Conservation (phyloP, 2,329 filamentous ascomycete species). For the Venturia oleaginea region DNA sequence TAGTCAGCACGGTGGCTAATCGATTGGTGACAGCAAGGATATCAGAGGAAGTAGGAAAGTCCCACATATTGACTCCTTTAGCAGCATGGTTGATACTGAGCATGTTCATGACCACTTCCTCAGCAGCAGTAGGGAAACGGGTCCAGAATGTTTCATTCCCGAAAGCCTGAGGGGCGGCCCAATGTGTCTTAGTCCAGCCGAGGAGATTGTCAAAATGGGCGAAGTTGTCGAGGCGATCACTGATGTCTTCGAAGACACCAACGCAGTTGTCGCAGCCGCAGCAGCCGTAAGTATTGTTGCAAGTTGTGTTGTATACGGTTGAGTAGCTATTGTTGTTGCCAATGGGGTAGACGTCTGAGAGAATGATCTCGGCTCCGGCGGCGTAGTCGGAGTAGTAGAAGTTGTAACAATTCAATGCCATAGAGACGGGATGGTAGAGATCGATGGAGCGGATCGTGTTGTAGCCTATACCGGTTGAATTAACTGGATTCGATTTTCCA, state of each 20-base stretch:
- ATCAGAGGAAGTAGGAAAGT: conserved; percentile 33
- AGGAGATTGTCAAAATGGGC: conserved; percentile 34
- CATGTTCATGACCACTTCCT: conserved; percentile 40
- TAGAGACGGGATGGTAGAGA: conserved; percentile 51
- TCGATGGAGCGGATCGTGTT: conserved; percentile 39
- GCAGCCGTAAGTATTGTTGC: conserved; percentile 50
- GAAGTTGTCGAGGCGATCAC: conserved; percentile 34
- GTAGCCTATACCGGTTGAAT: not conserved
- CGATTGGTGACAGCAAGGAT: conserved; percentile 26
- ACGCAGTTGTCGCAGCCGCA: conserved; percentile 55
- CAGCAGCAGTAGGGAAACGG: conserved; percentile 35
- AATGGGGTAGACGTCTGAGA: conserved; percentile 52
- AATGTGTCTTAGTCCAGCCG: conserved; percentile 32
- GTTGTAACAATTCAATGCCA: conserved; percentile 53
- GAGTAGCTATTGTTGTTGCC: conserved; percentile 47
- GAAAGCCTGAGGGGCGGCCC: conserved; percentile 43
- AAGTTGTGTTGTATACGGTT: conserved; percentile 42
- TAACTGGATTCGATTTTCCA: conserved; percentile 24
- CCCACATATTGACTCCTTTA: conserved; percentile 42
- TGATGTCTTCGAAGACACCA: conserved; percentile 45
- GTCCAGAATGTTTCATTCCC: conserved; percentile 39
- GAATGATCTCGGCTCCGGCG: conserved; percentile 48
- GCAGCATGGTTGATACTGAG: conserved; percentile 41
- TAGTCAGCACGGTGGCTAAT: conserved; percentile 24
- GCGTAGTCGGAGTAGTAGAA: conserved; percentile 51